Evolutionary conservation across 1,139 yeast genomes (phyloP).

Genomic region (Hanseniaspora uvarum): DNA sequence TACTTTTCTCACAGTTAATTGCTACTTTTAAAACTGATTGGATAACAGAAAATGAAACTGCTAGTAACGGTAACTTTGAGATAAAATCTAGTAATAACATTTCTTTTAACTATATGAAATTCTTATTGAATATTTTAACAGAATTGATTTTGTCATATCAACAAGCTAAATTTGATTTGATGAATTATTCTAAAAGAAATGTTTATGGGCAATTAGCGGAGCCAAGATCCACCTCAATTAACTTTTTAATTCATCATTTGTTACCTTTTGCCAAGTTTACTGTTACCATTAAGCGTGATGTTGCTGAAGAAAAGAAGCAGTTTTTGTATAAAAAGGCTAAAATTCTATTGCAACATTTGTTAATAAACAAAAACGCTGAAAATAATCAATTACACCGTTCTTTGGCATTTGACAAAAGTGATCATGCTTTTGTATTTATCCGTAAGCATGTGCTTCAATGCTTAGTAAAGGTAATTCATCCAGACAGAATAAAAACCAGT

Average conservation of each 20-base stretch:
- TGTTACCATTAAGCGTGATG: conserved; percentile 20
- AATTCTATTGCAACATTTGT: conserved; percentile 36
- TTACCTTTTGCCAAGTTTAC: conserved; percentile 37
- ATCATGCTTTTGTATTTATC: conserved; percentile 56
- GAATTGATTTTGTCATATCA: conserved; percentile 74
- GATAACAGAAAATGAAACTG: conserved; percentile 33
- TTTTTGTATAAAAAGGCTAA: conserved; percentile 34
- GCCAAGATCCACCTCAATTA: conserved; percentile 68
- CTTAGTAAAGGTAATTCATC: conserved; percentile 37
- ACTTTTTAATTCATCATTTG: conserved; percentile 65
- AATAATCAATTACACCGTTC: conserved; percentile 38
- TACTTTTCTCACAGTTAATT: conserved; percentile 56
- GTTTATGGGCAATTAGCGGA: conserved; percentile 35
- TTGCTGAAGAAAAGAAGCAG: conserved; percentile 31
- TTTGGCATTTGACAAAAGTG: not conserved
- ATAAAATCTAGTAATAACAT: conserved; percentile 25
- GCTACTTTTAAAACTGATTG: conserved; percentile 44
- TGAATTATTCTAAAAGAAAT: conserved; percentile 60
- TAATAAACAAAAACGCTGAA: conserved; percentile 34
- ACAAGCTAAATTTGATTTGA: conserved; percentile 69
- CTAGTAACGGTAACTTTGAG: conserved; percentile 25
- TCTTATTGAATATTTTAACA: conserved; percentile 54
- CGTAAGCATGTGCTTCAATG: conserved; percentile 67
- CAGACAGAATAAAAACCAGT: conserved; percentile 43
- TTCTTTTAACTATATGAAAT: conserved; percentile 55